Evolutionary conservation across 2,329 filamentous ascomycete species (phyloP).

Genomic region (Penicillium sp.): DNA sequence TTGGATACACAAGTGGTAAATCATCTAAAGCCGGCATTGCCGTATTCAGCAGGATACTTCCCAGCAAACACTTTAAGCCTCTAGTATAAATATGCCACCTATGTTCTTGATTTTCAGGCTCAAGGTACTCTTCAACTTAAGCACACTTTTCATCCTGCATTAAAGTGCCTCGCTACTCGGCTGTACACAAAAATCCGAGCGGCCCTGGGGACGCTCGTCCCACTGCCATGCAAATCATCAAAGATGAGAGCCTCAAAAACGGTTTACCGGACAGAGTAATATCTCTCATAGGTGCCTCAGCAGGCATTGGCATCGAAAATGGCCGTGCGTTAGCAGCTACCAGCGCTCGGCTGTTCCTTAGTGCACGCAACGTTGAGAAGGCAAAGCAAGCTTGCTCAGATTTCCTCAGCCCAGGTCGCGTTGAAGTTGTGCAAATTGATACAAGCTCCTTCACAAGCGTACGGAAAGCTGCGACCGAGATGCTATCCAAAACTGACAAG

Average conservation of each 20-base stretch:
- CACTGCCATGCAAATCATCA: neutral
- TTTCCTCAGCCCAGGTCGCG: neutral
- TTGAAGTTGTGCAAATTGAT: slow-evolving; percentile 29
- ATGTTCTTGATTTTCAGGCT: too few species aligned
- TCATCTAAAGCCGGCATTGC: too few species aligned
- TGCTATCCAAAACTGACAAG: slow-evolving; percentile 16
- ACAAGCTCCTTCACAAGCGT: slow-evolving; percentile 43
- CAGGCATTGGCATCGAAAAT: neutral
- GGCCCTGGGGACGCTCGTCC: neutral
- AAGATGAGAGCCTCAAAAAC: neutral
- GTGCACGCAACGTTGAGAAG: neutral
- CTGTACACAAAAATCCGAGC: neutral
- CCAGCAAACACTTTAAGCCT: too few species aligned
- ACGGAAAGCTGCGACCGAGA: slow-evolving; percentile 31
- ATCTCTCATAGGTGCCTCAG: neutral
- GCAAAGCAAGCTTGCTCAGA: neutral
- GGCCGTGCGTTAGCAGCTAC: neutral
- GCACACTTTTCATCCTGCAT: too few species aligned
- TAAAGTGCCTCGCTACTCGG: too few species aligned
- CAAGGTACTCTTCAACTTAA: too few species aligned
- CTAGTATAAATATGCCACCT: too few species aligned
- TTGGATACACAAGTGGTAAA: too few species aligned
- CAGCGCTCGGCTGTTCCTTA: neutral
- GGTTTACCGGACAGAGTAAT: neutral
- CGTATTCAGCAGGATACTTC: too few species aligned